Evolutionary conservation across 2,329 filamentous ascomycete species (phyloP).

Genomic region (Arthrinium phaeospermum): DNA sequence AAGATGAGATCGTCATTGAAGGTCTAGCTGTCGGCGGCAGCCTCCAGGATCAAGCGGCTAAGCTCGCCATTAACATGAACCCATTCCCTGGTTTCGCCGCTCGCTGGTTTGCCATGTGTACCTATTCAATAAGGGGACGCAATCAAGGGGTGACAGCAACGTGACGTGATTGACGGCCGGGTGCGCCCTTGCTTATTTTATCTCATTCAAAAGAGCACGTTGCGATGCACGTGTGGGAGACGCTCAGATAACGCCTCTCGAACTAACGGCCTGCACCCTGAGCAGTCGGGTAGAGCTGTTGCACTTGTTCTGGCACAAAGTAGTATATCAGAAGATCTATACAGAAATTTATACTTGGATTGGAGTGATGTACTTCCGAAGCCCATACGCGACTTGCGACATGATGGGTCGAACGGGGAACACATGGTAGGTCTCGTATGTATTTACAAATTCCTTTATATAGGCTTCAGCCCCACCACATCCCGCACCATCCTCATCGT

Average conservation of each 20-base stretch:
- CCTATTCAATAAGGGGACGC: not conserved
- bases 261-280: not conserved
- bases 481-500: slow-evolving; percentile 19
- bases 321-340: not conserved
- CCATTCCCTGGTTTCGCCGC: too few relatives aligned
- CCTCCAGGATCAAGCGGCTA: not conserved
- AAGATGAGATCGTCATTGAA: not conserved
- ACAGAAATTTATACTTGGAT: not conserved
- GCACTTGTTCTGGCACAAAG: not conserved
- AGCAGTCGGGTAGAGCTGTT: not conserved
- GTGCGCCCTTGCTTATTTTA: not conserved
- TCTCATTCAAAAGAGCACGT: not conserved
- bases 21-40: not conserved
- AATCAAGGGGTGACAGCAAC: not conserved
- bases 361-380: not conserved
- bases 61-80: not conserved
- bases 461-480: not conserved
- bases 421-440: not conserved
- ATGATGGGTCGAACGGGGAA: not conserved
- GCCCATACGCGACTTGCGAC: not conserved
- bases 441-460: not conserved
- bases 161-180: not conserved
- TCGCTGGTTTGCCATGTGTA: not conserved
- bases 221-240: not conserved
- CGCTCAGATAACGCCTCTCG: not conserved